Percentiles rank a stretch among this genome's conserved stretches.
Evolutionary conservation across 2,329 filamentous ascomycete species (phyloP).

Genomic region (Fusarium algeriense): DNA sequence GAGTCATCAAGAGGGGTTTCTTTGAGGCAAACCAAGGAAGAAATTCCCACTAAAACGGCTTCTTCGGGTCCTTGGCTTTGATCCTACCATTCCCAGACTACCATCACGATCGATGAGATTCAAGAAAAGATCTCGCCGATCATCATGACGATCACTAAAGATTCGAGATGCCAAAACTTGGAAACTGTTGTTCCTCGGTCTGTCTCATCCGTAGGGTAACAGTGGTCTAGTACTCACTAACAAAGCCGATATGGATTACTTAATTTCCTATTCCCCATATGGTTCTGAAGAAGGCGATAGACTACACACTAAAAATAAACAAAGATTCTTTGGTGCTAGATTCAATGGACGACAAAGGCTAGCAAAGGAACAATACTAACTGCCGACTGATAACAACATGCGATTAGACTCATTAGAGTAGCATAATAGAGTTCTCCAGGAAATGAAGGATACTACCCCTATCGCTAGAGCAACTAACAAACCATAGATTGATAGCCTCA

Average conservation of each 20-base stretch:
- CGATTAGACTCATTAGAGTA: constrained; percentile 11
- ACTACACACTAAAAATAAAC: constrained; percentile 27
- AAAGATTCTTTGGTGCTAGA: constrained; percentile 5
- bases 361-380: background rate
- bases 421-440: background rate
- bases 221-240: background rate
- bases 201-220: background rate
- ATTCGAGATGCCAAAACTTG: background rate
- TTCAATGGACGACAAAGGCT: background rate
- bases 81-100: background rate
- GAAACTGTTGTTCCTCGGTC: constrained; percentile 6
- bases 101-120: constrained; percentile 27
- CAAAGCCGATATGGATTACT: background rate
- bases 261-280: constrained; percentile 17
- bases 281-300: background rate
- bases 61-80: background rate
- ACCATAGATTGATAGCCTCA: background rate
- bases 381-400: background rate
- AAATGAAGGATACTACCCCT: constrained; percentile 18
- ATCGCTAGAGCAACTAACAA: background rate
- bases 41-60: background rate
- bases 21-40: constrained; percentile 8
- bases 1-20: background rate
- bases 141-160: constrained; percentile 12
- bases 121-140: background rate